Conservation (phyloP, 352 stramenopile genomes). For the Peronospora belbahrii region DNA sequence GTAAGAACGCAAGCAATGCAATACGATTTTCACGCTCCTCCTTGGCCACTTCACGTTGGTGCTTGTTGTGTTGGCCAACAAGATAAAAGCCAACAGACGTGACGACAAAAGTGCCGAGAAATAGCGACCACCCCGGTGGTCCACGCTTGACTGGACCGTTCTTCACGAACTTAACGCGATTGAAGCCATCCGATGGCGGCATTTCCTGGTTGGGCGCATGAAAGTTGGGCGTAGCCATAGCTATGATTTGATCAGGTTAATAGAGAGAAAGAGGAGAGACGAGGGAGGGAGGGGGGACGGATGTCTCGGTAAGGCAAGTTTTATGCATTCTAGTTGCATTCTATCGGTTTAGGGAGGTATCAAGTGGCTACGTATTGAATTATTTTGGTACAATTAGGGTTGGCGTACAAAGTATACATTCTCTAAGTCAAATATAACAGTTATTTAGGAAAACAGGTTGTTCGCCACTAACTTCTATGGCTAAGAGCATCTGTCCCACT, state of each 20-base stretch:
- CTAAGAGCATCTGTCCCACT: constrained; percentile 85
- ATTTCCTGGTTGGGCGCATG: constrained; percentile 71
- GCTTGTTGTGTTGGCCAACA: constrained; percentile 73
- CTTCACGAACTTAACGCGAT: constrained; percentile 54
- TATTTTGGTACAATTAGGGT: too few species aligned
- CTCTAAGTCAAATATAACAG: too few species aligned
- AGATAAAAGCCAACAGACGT: constrained; percentile 70
- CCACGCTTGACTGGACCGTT: constrained; percentile 57
- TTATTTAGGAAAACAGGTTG: too few species aligned
- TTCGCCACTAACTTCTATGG: constrained; percentile 23
- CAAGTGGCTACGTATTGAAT: too few species aligned
- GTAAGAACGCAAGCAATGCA: constrained; percentile 89
- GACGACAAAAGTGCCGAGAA: constrained; percentile 62
- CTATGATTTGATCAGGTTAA: too few species aligned
- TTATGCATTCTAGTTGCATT: too few species aligned
- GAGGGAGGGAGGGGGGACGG: too few species aligned
- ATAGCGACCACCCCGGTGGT: constrained; percentile 72
- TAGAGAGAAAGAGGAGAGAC: too few species aligned
- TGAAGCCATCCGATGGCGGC: constrained; percentile 72
- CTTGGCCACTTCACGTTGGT: constrained; percentile 45
- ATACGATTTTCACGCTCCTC: constrained; percentile 91
- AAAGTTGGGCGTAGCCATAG: constrained; percentile 82
- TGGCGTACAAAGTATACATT: too few species aligned
- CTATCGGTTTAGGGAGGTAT: too few species aligned
- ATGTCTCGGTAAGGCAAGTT: too few species aligned